phyloP scores from a whole-genome alignment of 2,329 filamentous ascomycete species.

The Amylocarpus encephaloides region DNA sequence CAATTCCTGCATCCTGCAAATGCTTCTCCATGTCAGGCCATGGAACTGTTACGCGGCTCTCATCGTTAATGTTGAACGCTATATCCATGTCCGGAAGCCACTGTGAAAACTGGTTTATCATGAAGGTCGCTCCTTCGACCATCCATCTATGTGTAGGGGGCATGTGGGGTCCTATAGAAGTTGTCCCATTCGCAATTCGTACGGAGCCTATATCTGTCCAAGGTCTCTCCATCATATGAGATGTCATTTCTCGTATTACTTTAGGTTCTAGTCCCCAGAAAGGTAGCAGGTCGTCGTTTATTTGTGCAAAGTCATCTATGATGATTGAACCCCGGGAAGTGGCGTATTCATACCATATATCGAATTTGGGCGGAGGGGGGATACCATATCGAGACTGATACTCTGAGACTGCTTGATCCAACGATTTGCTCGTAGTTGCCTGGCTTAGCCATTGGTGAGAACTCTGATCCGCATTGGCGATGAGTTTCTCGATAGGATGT shows the following conservation, averaged over 20 bases:
- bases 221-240: conserved; percentile 12
- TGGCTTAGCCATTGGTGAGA: conserved; percentile 12
- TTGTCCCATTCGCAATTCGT: conserved; percentile 29
- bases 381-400: conserved; percentile 18
- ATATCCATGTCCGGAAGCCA: conserved; percentile 47
- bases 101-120: conserved; percentile 37
- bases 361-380: conserved; percentile 22
- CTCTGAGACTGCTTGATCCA: conserved; percentile 14
- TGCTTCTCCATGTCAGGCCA: conserved; percentile 10
- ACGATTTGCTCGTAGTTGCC: conserved; percentile 11
- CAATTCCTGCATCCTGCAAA: background rate
- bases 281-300: conserved; percentile 28
- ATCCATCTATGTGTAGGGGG: conserved; percentile 34
- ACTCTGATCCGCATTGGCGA: conserved; percentile 5
- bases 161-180: conserved; percentile 30
- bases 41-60: conserved; percentile 41
- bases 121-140: conserved; percentile 34
- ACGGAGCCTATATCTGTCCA: conserved; percentile 31
- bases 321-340: conserved; percentile 24
- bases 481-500: conserved; percentile 15
- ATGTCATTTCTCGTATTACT: conserved; percentile 20
- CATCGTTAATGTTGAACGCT: conserved; percentile 45
- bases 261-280: conserved; percentile 29
- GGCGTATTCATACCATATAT: conserved; percentile 32
- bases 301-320: conserved; percentile 31